Evolutionary conservation across 176 grass and related monocot genomes (phyloP).

Genomic region (Hyparrhenia diplandra): DNA sequence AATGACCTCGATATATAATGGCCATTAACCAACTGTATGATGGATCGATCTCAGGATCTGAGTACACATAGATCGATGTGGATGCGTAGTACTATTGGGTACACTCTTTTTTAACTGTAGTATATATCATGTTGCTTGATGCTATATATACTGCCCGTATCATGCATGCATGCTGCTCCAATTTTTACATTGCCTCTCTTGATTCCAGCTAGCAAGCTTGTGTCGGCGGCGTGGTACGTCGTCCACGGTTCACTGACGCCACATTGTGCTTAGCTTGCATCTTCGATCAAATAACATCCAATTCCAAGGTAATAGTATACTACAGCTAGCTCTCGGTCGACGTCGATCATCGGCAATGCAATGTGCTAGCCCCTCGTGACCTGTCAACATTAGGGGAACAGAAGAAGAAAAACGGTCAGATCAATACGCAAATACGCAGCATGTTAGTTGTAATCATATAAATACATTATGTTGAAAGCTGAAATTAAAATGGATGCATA

Average conservation of each 20-base stretch:
- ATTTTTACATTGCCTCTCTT: not conserved
- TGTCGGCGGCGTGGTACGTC: too few relatives aligned
- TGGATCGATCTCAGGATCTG: not conserved
- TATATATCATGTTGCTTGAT: not conserved
- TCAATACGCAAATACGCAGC: not conserved
- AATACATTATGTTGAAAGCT: too few relatives aligned
- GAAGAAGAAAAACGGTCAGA: not conserved
- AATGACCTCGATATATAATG: not conserved
- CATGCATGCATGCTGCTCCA: not conserved
- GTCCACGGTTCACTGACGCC: not conserved
- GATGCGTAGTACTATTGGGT: not conserved
- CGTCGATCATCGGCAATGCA: not conserved
- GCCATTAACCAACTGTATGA: not conserved
- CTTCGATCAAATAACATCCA: not conserved
- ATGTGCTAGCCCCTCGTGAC: constrained; percentile 31
- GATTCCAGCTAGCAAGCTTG: not conserved
- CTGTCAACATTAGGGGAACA: constrained; percentile 15
- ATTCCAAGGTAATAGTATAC: not conserved
- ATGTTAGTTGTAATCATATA: too few relatives aligned
- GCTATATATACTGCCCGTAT: not conserved
- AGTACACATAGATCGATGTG: not conserved
- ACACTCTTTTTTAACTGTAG: not conserved
- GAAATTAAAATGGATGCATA: too few relatives aligned
- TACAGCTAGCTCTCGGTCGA: not conserved
- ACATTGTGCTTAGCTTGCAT: not conserved